phyloP scores from a whole-genome alignment of 1,284 basidiomycete species.

The Papiliotrema fonsecae region DNA sequence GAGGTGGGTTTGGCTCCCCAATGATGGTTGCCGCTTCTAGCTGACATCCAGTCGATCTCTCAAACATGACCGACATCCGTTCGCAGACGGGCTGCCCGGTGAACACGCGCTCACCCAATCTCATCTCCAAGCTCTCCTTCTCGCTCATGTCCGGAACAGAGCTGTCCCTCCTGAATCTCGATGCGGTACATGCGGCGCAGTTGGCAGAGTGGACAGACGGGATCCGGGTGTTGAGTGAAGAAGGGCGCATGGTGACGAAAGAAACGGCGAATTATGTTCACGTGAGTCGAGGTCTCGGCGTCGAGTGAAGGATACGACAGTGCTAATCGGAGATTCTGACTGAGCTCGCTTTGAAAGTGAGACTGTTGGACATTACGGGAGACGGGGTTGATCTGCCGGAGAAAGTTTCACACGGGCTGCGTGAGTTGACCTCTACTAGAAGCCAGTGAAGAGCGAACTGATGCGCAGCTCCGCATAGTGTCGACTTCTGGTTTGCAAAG shows the following conservation, averaged over 20 bases:
- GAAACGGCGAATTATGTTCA: conserved; percentile 77
- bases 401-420: conserved; percentile 25
- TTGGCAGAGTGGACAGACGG: conserved; percentile 98
- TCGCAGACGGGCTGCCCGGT: conserved; percentile 65
- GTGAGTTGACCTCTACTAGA: conserved; percentile 12
- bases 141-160: conserved; percentile 64
- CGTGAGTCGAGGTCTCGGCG: conserved; percentile 15
- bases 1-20: conserved; percentile 48
- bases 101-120: conserved; percentile 48
- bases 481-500: conserved; percentile 79
- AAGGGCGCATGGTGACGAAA: conserved; percentile 73
- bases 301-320: not conserved
- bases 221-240: conserved; percentile 75
- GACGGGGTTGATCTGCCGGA: conserved; percentile 84
- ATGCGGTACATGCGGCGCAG: conserved; percentile 74
- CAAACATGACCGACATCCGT: conserved; percentile 69
- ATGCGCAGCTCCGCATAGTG: conserved; percentile 68
- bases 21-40: not conserved
- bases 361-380: conserved; percentile 82
- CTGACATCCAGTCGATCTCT: conserved; percentile 58
- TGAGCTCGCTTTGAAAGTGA: conserved; percentile 90
- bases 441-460: not conserved
- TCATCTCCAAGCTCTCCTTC: conserved; percentile 67
- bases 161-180: conserved; percentile 74
- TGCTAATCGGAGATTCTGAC: conserved; percentile 68